These are phyloP conservation scores for Rhodamnia rubescens DNA, from an alignment of 345 rosid species.

Conservation along the genomic window DNA sequence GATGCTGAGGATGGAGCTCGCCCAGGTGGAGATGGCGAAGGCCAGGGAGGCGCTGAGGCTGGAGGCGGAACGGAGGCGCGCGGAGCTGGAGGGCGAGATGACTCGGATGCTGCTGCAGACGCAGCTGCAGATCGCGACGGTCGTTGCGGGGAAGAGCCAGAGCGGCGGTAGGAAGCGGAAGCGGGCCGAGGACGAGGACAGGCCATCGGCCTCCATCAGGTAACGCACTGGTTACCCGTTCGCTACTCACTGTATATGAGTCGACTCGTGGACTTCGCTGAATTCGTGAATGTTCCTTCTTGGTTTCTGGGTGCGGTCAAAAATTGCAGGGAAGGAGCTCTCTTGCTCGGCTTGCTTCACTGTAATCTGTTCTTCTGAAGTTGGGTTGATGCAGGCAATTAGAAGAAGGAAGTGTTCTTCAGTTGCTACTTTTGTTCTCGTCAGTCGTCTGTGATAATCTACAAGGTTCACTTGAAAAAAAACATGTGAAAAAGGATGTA, in stretches of 20 bases:
- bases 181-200: slow-evolving; percentile 23
- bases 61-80: slow-evolving; percentile 37
- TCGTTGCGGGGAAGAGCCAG: slow-evolving; percentile 1
- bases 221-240: not conserved
- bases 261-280: not conserved
- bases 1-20: slow-evolving; percentile 27
- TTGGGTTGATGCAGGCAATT: not conserved
- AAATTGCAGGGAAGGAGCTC: slow-evolving; percentile 25
- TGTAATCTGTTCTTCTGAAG: slow-evolving; percentile 18
- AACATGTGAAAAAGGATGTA: not conserved
- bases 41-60: slow-evolving; percentile 39
- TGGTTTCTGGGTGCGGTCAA: not conserved
- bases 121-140: slow-evolving; percentile 34
- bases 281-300: not conserved
- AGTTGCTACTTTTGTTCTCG: not conserved
- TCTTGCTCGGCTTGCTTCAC: slow-evolving; percentile 28
- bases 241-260: not conserved
- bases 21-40: slow-evolving; percentile 52
- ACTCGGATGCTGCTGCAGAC: slow-evolving; percentile 41
- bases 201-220: slow-evolving; percentile 10
- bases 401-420: not conserved
- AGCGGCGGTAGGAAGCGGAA: slow-evolving; percentile 31
- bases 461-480: not conserved
- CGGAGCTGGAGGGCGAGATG: slow-evolving; percentile 39
- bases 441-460: not conserved